Conservation (phyloP, 768 basidiomycete species). For the Hericium coralloides region DNA sequence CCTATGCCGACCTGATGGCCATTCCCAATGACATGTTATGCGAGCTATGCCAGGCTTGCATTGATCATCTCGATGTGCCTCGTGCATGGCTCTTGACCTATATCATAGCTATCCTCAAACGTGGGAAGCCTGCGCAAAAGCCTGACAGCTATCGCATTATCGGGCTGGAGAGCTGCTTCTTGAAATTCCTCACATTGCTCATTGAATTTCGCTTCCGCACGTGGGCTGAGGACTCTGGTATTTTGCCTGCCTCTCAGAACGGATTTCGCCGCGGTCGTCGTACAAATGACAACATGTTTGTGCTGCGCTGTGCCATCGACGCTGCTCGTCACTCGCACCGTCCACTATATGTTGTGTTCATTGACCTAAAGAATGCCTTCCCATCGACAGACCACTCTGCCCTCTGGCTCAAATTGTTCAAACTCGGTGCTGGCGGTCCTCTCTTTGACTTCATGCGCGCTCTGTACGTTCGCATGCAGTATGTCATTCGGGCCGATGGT, state of each 20-base stretch:
- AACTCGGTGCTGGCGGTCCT: too few relatives aligned
- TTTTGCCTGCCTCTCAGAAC: constrained; percentile 24
- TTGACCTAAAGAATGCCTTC: too few relatives aligned
- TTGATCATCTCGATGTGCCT: neutral
- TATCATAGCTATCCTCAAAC: constrained; percentile 12
- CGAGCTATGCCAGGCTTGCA: neutral
- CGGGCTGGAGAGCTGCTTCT: constrained; percentile 21
- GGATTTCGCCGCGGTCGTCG: constrained; percentile 20
- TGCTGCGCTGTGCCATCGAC: too few relatives aligned
- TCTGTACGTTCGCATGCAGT: too few relatives aligned
- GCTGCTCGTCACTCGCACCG: too few relatives aligned
- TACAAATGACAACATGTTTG: constrained; percentile 22
- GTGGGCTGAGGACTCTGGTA: constrained; percentile 13
- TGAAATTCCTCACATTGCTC: constrained; percentile 19
- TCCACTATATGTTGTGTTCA: too few relatives aligned
- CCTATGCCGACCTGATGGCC: neutral
- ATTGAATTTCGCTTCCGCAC: constrained; percentile 14
- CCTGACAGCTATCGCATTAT: constrained; percentile 20
- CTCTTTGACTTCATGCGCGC: too few relatives aligned
- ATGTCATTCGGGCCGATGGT: too few relatives aligned
- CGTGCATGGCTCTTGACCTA: neutral
- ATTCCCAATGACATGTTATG: neutral
- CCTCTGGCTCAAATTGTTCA: too few relatives aligned
- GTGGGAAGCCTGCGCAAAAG: constrained; percentile 9
- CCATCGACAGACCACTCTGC: too few relatives aligned